phyloP scores from a whole-genome alignment of 2,329 filamentous ascomycete species.

The Penicillium olsonii region DNA sequence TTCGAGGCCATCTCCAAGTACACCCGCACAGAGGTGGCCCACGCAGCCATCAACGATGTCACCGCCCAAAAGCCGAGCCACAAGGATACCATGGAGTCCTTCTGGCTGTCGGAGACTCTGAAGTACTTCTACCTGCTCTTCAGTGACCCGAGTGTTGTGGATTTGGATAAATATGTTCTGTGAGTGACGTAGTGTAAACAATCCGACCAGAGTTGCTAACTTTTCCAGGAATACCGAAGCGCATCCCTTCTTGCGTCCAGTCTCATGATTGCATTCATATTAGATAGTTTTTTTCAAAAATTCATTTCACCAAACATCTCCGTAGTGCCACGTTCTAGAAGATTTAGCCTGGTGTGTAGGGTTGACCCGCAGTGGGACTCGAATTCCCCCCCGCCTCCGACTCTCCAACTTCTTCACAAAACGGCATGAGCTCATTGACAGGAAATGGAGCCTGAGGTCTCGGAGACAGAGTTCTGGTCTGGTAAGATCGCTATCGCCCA shows the following conservation, averaged over 20 bases:
- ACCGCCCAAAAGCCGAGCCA: constrained; percentile 49
- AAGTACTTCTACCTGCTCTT: constrained; percentile 53
- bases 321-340: too few relatives aligned
- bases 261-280: constrained; percentile 24
- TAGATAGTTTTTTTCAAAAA: background rate
- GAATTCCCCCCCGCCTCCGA: constrained; percentile 19
- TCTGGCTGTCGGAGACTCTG: constrained; percentile 62
- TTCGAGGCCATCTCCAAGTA: constrained; percentile 64
- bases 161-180: constrained; percentile 50
- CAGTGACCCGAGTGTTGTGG: constrained; percentile 45
- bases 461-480: constrained; percentile 84
- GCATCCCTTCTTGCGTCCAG: constrained; percentile 41
- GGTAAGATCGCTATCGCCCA: constrained; percentile 54
- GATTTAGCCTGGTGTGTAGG: background rate
- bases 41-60: constrained; percentile 68
- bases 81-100: constrained; percentile 71
- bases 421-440: constrained; percentile 37
- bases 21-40: constrained; percentile 63
- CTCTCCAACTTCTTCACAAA: constrained; percentile 24
- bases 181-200: constrained; percentile 31
- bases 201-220: constrained; percentile 2
- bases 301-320: too few relatives aligned
- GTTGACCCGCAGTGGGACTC: constrained; percentile 21
- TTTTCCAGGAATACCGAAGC: constrained; percentile 42
- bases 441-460: constrained; percentile 69